Base-by-base conservation (phyloP, 2,329 filamentous ascomycete genomes). In the Fusarium verrucosum region DNA sequence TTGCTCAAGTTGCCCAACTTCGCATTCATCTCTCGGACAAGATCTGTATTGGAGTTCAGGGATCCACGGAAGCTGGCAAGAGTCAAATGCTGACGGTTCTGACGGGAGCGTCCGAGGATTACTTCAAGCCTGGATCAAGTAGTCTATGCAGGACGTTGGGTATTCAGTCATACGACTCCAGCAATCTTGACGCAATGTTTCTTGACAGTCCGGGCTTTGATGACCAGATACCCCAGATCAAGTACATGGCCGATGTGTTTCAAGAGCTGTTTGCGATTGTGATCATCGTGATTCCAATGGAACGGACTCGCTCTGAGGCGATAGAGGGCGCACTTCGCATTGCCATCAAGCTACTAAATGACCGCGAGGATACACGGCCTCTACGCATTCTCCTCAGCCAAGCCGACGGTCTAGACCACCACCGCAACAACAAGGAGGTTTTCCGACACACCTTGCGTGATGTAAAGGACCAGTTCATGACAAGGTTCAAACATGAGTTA, bases 41-140 rank as follows among this genome's bases (percentile, higher is more conserved):
- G 6, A 16, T 57, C 5, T 56, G 40, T 3, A 57, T 57, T 5
- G 54, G 54, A 0, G 54, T 57, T 0, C 50, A 57, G 13, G 54
- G 54, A 1, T 47, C 54, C 1, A 40, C 33, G 1, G 50, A 57
- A 9, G 50, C 54, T 17, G 50, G 54, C 0, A 57, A 57, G 2
- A 57, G 54, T 4, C 50, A 57, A n/a, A 46, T 56, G 38, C 50
- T 57, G 0, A 56, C 54, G 0, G 50, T 56, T 1, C 13, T 57
- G 0, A 56, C 54, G 4, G 50, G 54, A 0, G 50, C 50, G 5
- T 8, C 50, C 1, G 28, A 23, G 3, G 22, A 57, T 8, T 30
- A 40, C 40, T 57, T 57, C 32, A 33, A 56, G 2, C 50, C 54
- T 9, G 33, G 40, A 7, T 57, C 50, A 5, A 35, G 50, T 4